These are phyloP conservation scores for Quercus engelmannii DNA, from an alignment of 306 rosid genomes.

Conservation along the genomic window DNA sequence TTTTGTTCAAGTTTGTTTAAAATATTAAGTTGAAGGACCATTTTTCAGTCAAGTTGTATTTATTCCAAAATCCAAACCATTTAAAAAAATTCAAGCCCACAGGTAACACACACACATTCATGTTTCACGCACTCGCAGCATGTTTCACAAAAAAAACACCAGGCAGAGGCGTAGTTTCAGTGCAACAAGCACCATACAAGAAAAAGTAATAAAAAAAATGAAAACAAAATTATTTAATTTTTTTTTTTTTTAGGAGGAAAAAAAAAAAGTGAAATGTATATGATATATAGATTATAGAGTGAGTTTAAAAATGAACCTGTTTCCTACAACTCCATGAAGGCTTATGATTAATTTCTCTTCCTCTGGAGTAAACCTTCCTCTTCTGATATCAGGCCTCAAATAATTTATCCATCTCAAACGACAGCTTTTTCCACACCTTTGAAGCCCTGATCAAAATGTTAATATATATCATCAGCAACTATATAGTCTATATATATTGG, in stretches of 20 bases:
- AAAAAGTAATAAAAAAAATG: not conserved
- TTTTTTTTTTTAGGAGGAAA: not conserved
- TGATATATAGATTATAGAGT: not conserved
- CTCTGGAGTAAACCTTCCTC: constrained; percentile 94
- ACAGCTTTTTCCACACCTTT: constrained; percentile 98
- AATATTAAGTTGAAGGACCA: constrained; percentile 7
- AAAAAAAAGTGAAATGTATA: not conserved
- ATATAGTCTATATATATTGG: too few relatives aligned
- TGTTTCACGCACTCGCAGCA: not conserved
- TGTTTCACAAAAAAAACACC: not conserved
- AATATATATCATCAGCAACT: not conserved
- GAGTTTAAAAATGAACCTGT: constrained; percentile 51
- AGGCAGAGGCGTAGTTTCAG: not conserved
- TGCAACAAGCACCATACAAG: not conserved
- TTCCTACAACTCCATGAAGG: constrained; percentile 95
- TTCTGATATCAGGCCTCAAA: constrained; percentile 94
- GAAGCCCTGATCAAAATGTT: constrained; percentile 59
- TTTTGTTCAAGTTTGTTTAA: constrained; percentile 14
- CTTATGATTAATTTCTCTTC: constrained; percentile 94
- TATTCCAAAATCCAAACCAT: not conserved
- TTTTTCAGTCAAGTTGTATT: constrained; percentile 23
- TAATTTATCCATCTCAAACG: constrained; percentile 96
- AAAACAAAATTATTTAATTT: not conserved
- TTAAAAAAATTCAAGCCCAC: not conserved
- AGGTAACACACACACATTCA: not conserved